phyloP scores from a whole-genome alignment of 2,329 filamentous ascomycete species.

The Tolypocladium tropicale region DNA sequence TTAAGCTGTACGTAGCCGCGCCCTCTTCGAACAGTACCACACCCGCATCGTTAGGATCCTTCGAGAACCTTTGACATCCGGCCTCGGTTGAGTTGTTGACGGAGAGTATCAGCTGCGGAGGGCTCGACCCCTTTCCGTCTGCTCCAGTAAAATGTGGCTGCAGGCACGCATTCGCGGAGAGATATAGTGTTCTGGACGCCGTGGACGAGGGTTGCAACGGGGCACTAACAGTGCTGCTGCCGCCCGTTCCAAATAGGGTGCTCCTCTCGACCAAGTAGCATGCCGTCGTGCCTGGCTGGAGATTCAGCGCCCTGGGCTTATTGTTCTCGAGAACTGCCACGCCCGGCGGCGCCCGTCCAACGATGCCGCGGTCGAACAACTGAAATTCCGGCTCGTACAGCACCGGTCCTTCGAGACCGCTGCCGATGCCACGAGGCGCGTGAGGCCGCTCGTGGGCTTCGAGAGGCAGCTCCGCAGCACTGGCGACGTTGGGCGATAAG shows the following conservation, averaged over 20 bases:
- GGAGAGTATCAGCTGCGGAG: constrained; percentile 70
- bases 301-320: constrained; percentile 44
- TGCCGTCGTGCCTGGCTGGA: constrained; percentile 51
- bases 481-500: constrained; percentile 47
- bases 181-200: constrained; percentile 46
- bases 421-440: constrained; percentile 2
- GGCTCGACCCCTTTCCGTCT: constrained; percentile 12
- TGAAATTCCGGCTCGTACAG: constrained; percentile 52
- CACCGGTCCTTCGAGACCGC: constrained; percentile 10
- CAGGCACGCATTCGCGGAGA: constrained; percentile 78
- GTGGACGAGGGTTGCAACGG: not conserved
- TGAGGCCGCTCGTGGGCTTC: constrained; percentile 1
- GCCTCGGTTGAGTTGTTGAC: constrained; percentile 46
- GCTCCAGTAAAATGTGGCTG: constrained; percentile 44
- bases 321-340: constrained; percentile 53
- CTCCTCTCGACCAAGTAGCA: constrained; percentile 24
- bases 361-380: constrained; percentile 49
- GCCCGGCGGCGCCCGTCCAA: constrained; percentile 47
- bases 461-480: constrained; percentile 43
- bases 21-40: constrained; percentile 51
- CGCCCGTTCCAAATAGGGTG: constrained; percentile 13
- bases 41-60: constrained; percentile 10
- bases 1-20: constrained; percentile 54
- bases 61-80: constrained; percentile 16
- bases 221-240: constrained; percentile 2